Evolutionary conservation across 106 monocot genomes (phyloP).

Genomic region (Phalaenopsis equestris): DNA sequence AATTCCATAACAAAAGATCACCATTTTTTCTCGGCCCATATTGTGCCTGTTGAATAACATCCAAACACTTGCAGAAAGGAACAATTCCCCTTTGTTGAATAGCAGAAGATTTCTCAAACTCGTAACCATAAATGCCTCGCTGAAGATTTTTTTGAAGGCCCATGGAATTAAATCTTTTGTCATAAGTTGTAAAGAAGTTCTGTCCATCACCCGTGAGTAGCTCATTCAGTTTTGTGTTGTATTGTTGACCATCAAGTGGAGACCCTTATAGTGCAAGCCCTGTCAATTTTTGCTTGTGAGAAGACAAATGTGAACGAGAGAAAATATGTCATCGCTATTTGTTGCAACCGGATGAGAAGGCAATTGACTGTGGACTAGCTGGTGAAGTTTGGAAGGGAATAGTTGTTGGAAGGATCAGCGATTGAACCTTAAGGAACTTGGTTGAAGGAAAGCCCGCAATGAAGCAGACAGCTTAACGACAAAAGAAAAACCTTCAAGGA

Average conservation of each 20-base stretch:
- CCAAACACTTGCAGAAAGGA: slow-evolving; percentile 61
- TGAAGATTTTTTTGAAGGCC: slow-evolving; percentile 61
- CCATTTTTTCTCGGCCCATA: slow-evolving; percentile 65
- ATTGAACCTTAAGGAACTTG: no score
- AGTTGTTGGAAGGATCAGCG: no score
- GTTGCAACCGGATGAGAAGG: no score
- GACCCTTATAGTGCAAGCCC: slow-evolving; percentile 5
- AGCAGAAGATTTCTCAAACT: slow-evolving; percentile 65
- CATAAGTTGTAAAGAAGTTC: slow-evolving; percentile 52
- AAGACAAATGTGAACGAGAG: no score
- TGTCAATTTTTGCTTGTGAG: background rate
- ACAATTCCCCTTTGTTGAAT: slow-evolving; percentile 68
- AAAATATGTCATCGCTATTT: no score
- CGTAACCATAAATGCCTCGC: slow-evolving; percentile 65
- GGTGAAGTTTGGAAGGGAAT: no score
- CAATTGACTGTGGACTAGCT: no score
- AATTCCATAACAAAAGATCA: slow-evolving; percentile 61
- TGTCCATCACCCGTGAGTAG: slow-evolving; percentile 17
- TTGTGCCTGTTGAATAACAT: slow-evolving; percentile 71
- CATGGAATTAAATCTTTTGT: slow-evolving; percentile 61
- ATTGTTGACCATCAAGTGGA: slow-evolving; percentile 2
- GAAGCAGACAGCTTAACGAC: no score
- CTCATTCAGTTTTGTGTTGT: slow-evolving; percentile 5
- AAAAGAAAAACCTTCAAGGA: no score
- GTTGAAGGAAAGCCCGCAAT: no score